These are phyloP conservation scores for Aspergillus pseudoglaucus DNA, from an alignment of 2,329 filamentous ascomycete species.

Conservation along the genomic window DNA sequence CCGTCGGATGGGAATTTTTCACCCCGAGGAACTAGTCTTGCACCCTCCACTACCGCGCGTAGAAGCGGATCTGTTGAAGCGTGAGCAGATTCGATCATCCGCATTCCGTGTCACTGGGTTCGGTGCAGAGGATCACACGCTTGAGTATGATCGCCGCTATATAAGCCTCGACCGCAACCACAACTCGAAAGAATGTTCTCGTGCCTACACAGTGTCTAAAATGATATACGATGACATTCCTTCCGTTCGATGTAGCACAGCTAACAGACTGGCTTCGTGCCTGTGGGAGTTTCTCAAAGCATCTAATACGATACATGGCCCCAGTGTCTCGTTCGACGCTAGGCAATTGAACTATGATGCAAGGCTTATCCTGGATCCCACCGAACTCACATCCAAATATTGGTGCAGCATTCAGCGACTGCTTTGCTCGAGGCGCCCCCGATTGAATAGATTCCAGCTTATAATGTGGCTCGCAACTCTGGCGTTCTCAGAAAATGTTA, in stretches of 20 bases:
- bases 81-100: conserved; percentile 27
- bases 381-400: conserved; percentile 6
- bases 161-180: conserved; percentile 20
- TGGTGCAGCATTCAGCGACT: conserved; percentile 16
- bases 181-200: conserved; percentile 1
- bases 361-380: conserved; percentile 8
- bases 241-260: not conserved
- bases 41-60: conserved; percentile 2
- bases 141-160: conserved; percentile 27
- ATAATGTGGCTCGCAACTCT: conserved; percentile 25
- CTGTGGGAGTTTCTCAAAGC: not conserved
- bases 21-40: conserved; percentile 9
- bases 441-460: conserved; percentile 15
- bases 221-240: conserved; percentile 9
- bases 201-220: conserved; percentile 9
- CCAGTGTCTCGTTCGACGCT: not conserved
- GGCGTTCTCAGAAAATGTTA: conserved; percentile 16
- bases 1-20: conserved; percentile 22
- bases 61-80: conserved; percentile 13
- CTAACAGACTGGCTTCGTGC: not conserved
- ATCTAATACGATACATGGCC: not conserved
- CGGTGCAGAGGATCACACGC: conserved; percentile 33
- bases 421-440: conserved; percentile 7
- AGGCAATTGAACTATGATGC: conserved; percentile 5
- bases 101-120: conserved; percentile 27